Base-by-base conservation (phyloP, 2,329 filamentous ascomycete genomes). In the Xenoacremonium recifei region DNA sequence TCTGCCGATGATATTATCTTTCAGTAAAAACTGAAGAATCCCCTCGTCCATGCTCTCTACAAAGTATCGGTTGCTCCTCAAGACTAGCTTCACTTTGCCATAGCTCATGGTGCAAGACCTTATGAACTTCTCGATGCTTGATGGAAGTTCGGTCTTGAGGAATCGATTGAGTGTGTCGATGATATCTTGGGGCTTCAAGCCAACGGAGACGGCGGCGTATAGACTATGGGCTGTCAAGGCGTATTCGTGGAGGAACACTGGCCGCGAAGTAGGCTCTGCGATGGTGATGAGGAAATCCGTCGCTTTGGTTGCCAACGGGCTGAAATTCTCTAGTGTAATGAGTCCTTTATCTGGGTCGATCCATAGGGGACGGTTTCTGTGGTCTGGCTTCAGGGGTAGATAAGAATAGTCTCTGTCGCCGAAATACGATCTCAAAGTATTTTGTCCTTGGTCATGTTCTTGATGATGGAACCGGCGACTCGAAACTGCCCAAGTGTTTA, bases 241-340 rank as follows among this genome's bases (percentile, higher is more conserved):
- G 65, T 95, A 96, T 66, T 96, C 90, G 68, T 96, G 90, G 35
- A 96, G 76, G 58, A 88, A 89, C 5, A 81, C 84, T 37, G 91
- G 90, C 40, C 90, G 81, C 20, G 89, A 95, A 44, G 88, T 74
- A 17, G 90, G 90, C 69, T 96, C 90, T 44, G 90, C 89, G 54
- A 96, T 89, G 29, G 90, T 95, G 55, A 91, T 93, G 44, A 96
- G 73, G 61, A 96, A 95, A 63, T 93, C 88, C 60, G 93, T 88
- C 1, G 88, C 89, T 56, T 89, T 83, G 35, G 82, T 76, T 42
- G 89, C 88, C 40, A 90, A 71, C 1, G 89, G 85, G 33, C 84
- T 89, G 69, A 95, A 96, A 53, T 87, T 92, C 71, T 96, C 90
- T 31, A 96, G 75, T n/a, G 91, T 89, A 57, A 96, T 90, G 51